Conservation (phyloP, 2,329 filamentous ascomycete species). For the Atkinsonella texensis region DNA sequence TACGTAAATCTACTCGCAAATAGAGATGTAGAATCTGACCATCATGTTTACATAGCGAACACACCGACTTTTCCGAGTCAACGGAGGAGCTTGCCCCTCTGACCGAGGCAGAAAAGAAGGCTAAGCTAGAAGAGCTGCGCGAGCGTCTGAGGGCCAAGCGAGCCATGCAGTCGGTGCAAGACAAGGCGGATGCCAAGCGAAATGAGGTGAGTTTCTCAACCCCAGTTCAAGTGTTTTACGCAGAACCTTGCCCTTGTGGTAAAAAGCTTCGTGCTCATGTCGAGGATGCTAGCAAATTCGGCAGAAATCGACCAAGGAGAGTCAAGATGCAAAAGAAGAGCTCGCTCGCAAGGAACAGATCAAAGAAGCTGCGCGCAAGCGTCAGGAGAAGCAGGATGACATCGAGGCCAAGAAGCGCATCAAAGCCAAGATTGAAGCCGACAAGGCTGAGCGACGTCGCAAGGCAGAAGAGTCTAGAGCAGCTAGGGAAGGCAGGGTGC, state of each 20-base stretch:
- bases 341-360: slow-evolving; percentile 78
- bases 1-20: slow-evolving; percentile 23
- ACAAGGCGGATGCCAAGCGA: slow-evolving; percentile 70
- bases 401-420: slow-evolving; percentile 78
- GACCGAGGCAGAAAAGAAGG: slow-evolving; percentile 82
- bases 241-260: background rate
- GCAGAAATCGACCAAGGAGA: slow-evolving; percentile 79
- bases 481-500: slow-evolving; percentile 60
- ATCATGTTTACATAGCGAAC: slow-evolving; percentile 41
- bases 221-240: too few relatives aligned
- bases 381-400: slow-evolving; percentile 77
- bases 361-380: slow-evolving; percentile 80
- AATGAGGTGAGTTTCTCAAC: slow-evolving; percentile 59
- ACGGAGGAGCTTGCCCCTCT: slow-evolving; percentile 84
- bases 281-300: slow-evolving; percentile 46
- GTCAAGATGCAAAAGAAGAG: slow-evolving; percentile 82
- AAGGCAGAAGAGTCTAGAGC: slow-evolving; percentile 83
- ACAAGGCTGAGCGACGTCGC: slow-evolving; percentile 77
- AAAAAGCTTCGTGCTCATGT: background rate
- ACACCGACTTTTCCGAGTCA: slow-evolving; percentile 85
- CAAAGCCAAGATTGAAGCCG: slow-evolving; percentile 85
- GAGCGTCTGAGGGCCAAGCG: slow-evolving; percentile 62
- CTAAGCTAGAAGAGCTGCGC: slow-evolving; percentile 63
- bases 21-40: background rate
- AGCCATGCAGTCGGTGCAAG: slow-evolving; percentile 52